phyloP scores from a whole-genome alignment of 176 grass and related monocot genomes.

The Phyllostachys edulis region DNA sequence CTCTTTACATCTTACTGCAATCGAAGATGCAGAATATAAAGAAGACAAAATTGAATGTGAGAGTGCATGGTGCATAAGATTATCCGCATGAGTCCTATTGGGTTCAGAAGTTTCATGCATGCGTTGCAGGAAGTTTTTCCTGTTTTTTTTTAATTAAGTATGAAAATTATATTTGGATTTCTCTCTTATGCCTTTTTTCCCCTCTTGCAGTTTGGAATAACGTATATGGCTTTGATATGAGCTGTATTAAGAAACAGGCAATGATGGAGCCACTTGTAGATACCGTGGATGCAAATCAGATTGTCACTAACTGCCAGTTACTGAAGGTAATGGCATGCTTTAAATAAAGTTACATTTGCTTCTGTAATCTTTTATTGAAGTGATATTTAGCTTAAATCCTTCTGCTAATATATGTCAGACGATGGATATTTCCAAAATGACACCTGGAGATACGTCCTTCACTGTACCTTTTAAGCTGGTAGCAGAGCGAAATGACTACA shows the following conservation, averaged over 20 bases:
- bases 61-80: conserved; percentile 12
- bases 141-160: too few relatives aligned
- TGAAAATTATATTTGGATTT: too few relatives aligned
- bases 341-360: background rate
- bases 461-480: conserved; percentile 88
- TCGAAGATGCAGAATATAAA: conserved; percentile 32
- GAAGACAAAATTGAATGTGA: conserved; percentile 96
- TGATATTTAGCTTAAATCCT: conserved; percentile 7
- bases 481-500: conserved; percentile 85
- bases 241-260: conserved; percentile 96
- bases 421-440: conserved; percentile 98
- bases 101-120: background rate
- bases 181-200: too few relatives aligned
- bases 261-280: conserved; percentile 96
- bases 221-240: conserved; percentile 98
- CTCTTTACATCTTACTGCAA: background rate
- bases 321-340: conserved; percentile 52
- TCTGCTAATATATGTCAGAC: conserved; percentile 46
- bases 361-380: background rate
- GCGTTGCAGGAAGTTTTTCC: background rate
- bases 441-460: conserved; percentile 74
- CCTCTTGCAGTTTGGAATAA: background rate
- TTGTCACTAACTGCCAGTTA: conserved; percentile 82
- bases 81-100: background rate
- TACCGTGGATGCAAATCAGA: conserved; percentile 81